Conservation (phyloP, 2,329 filamentous ascomycete genomes). For the Fusarium sacchari region DNA sequence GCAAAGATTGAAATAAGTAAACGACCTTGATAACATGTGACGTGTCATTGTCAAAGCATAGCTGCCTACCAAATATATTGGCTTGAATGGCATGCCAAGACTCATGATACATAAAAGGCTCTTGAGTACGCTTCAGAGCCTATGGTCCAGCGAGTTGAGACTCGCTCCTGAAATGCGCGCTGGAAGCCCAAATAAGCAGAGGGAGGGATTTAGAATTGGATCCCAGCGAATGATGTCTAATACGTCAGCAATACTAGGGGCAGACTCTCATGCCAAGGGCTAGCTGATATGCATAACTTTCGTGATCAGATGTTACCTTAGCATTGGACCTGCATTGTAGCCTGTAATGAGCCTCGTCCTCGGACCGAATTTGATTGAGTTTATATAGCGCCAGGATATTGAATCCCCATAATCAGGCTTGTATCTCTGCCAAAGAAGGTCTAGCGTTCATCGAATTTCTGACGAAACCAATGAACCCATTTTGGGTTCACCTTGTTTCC, state of each 20-base stretch:
- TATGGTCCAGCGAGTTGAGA: neutral
- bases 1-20: neutral
- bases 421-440: neutral
- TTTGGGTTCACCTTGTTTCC: neutral
- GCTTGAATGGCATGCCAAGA: neutral
- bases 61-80: neutral
- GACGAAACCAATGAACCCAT: neutral
- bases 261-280: neutral
- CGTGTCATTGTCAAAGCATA: rapidly evolving
- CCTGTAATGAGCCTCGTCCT: neutral
- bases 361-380: neutral
- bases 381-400: neutral
- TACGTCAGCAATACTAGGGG: neutral
- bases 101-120: neutral
- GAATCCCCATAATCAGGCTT: neutral
- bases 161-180: neutral
- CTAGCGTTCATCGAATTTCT: neutral
- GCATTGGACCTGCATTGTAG: neutral
- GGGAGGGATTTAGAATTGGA: rapidly evolving
- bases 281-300: neutral
- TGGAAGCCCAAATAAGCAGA: neutral
- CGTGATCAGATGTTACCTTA: neutral
- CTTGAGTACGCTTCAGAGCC: rapidly evolving
- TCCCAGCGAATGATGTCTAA: rapidly evolving
- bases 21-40: neutral